These are phyloP conservation scores for Calendula officinalis DNA, from an alignment of 129 eudicot species.

Conservation along the genomic window DNA sequence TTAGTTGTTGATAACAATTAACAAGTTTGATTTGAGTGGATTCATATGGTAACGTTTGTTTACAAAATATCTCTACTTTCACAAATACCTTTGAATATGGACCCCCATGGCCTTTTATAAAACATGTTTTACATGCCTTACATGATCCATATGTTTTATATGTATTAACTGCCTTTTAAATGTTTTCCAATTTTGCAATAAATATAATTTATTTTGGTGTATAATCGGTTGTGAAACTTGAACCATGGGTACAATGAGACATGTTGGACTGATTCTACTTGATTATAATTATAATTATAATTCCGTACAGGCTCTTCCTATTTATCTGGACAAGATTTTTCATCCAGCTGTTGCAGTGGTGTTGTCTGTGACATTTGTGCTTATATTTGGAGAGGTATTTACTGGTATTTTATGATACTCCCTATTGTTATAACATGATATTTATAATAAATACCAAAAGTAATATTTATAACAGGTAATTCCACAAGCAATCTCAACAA, in stretches of 20 bases:
- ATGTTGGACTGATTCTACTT: background rate
- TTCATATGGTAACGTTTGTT: constrained; percentile 7
- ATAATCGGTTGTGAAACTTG: background rate
- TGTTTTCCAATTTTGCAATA: background rate
- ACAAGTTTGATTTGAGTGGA: constrained; percentile 12
- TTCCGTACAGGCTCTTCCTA: constrained; percentile 85
- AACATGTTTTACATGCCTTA: background rate
- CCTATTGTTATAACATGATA: background rate
- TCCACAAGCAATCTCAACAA: constrained; percentile 94
- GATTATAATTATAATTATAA: constrained; percentile 23
- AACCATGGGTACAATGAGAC: background rate
- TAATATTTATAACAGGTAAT: constrained; percentile 50
- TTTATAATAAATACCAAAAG: constrained; percentile 23
- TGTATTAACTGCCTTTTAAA: too few relatives aligned
- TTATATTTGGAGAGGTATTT: constrained; percentile 91
- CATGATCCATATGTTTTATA: background rate
- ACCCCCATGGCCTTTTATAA: constrained; percentile 2
- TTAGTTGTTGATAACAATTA: constrained; percentile 7
- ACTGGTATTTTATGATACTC: constrained; percentile 4
- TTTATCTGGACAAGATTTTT: constrained; percentile 79
- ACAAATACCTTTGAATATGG: constrained; percentile 9
- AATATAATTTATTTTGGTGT: constrained; percentile 2
- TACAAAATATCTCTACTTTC: background rate
- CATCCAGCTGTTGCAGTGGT: constrained; percentile 83
- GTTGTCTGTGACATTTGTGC: constrained; percentile 90